Evolutionary conservation across 1,284 basidiomycete genomes (phyloP).

Genomic region (Lignosus rhinocerotis): DNA sequence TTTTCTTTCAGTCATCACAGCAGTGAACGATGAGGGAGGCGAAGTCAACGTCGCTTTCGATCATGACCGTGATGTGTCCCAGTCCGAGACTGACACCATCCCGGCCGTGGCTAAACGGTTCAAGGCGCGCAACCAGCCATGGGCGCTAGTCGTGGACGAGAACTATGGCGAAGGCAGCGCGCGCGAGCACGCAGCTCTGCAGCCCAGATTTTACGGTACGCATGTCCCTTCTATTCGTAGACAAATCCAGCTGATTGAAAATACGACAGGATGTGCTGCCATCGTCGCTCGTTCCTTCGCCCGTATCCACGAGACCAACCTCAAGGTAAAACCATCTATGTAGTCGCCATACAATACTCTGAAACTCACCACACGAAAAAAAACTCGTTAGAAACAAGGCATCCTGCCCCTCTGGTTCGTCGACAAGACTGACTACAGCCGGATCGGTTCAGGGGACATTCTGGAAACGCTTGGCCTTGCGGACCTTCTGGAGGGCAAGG

Average conservation of each 20-base stretch:
- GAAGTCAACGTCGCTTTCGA: constrained; percentile 90
- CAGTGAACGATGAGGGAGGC: constrained; percentile 90
- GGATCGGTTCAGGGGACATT: constrained; percentile 79
- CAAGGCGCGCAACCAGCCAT: constrained; percentile 80
- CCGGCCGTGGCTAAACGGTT: constrained; percentile 88
- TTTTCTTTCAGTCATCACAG: constrained; percentile 61
- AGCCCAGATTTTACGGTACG: constrained; percentile 92
- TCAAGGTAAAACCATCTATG: constrained; percentile 62
- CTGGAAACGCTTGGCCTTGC: constrained; percentile 58
- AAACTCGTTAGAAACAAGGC: constrained; percentile 80
- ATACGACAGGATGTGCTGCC: constrained; percentile 66
- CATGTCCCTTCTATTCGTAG: neutral
- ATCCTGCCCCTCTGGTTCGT: constrained; percentile 89
- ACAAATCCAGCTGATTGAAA: neutral
- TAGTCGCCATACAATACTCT: neutral
- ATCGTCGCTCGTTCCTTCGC: constrained; percentile 94
- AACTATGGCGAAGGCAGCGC: constrained; percentile 98
- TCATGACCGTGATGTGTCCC: constrained; percentile 47
- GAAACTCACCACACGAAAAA: neutral
- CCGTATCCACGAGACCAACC: constrained; percentile 97
- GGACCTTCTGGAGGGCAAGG: constrained; percentile 56
- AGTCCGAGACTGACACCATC: constrained; percentile 75
- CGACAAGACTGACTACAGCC: constrained; percentile 83
- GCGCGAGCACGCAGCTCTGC: constrained; percentile 97
- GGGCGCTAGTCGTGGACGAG: constrained; percentile 95